Evolutionary conservation across 768 basidiomycete genomes (phyloP).

Genomic region (Gyrodon lividus): DNA sequence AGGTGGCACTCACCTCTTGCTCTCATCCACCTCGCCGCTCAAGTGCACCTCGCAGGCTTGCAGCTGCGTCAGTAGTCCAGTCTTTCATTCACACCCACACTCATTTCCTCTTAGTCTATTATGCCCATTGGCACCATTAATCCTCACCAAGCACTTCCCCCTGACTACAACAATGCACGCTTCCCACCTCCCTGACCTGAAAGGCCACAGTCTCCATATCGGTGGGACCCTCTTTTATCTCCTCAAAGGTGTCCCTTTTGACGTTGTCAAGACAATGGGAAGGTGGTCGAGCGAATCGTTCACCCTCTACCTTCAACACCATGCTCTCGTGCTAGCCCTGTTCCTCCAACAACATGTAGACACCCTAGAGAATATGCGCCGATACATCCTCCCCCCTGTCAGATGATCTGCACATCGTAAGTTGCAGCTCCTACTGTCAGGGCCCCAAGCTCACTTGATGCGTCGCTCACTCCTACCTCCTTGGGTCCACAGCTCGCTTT

Average conservation of each 20-base stretch:
- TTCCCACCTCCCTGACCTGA: not conserved
- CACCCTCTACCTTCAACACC: constrained; percentile 27
- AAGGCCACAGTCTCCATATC: constrained; percentile 30
- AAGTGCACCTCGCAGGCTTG: no score
- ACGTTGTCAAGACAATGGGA: constrained; percentile 32
- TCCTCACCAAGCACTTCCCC: no score
- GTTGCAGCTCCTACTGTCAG: not conserved
- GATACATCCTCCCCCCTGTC: not conserved
- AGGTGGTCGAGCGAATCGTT: constrained; percentile 35
- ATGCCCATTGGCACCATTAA: constrained; percentile 13
- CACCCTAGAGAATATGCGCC: not conserved
- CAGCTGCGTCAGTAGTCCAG: no score
- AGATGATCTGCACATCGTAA: not conserved
- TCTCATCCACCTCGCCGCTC: no score
- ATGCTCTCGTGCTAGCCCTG: constrained; percentile 24
- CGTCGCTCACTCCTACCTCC: not conserved
- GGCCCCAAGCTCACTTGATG: not conserved
- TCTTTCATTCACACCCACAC: no score
- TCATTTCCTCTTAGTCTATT: no score
- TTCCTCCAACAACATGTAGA: constrained; percentile 18
- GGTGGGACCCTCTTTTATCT: constrained; percentile 29
- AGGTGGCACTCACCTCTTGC: no score
- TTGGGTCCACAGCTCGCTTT: not conserved
- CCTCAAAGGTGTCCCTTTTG: constrained; percentile 25
- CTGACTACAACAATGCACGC: no score